phyloP scores from a whole-genome alignment of 139 green algal genomes.

The Tetradesmus obliquus region DNA sequence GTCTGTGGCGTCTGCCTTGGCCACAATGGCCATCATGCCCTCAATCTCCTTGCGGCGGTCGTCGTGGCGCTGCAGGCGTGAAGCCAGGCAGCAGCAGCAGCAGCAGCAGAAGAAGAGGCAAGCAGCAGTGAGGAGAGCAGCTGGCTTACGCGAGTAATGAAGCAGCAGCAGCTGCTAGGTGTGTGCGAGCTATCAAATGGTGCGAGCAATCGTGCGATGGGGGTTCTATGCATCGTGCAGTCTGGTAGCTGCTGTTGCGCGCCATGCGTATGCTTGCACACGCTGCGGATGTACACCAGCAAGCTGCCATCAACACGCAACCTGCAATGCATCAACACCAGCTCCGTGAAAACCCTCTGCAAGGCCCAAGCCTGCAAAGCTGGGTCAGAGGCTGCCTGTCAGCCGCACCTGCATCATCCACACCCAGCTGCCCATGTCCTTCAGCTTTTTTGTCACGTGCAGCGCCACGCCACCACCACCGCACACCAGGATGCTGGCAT shows the following conservation, averaged over 20 bases:
- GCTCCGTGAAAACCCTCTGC: no score
- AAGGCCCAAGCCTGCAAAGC: no score
- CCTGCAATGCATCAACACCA: no score
- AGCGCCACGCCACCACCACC: slow-evolving; percentile 92
- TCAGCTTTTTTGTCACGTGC: slow-evolving; percentile 85
- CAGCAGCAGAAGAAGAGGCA: neutral
- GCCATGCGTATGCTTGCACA: no score
- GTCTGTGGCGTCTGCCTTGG: slow-evolving; percentile 90
- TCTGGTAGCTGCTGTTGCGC: no score
- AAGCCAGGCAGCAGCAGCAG: slow-evolving; percentile 1
- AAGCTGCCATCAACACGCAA: no score
- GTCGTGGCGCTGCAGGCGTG: slow-evolving; percentile 51
- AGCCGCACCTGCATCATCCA: slow-evolving; percentile 87
- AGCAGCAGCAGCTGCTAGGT: no score
- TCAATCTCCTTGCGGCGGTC: slow-evolving; percentile 87
- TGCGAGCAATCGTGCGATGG: no score
- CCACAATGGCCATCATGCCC: slow-evolving; percentile 92
- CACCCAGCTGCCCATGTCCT: slow-evolving; percentile 96
- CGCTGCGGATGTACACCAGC: no score
- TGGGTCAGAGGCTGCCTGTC: neutral
- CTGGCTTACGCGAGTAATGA: neutral
- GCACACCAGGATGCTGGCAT: slow-evolving; percentile 91
- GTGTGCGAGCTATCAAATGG: no score
- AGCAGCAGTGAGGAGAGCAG: neutral
- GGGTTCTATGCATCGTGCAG: no score